phyloP scores from a whole-genome alignment of 768 basidiomycete species.

The Hygrophorus pudorinus region DNA sequence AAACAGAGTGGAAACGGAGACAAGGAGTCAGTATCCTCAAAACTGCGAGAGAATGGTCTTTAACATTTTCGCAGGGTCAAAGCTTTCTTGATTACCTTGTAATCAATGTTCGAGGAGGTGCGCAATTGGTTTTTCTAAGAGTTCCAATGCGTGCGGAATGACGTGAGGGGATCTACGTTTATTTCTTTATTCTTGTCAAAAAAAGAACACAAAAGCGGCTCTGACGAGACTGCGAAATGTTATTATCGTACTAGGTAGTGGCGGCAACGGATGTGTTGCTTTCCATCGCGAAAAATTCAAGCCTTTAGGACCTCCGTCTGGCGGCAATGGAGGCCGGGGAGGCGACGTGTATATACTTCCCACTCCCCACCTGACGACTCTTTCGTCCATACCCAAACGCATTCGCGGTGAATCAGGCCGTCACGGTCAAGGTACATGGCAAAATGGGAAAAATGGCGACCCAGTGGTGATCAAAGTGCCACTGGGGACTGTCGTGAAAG shows the following conservation, averaged over 20 bases:
- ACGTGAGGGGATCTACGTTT: not conserved
- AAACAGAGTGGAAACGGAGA: slow-evolving; percentile 68
- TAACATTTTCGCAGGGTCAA: slow-evolving; percentile 41
- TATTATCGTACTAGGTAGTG: slow-evolving; percentile 46
- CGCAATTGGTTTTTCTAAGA: slow-evolving; percentile 9
- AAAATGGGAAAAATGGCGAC: slow-evolving; percentile 65
- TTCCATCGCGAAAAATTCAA: slow-evolving; percentile 88
- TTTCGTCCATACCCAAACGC: slow-evolving; percentile 61
- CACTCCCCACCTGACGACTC: slow-evolving; percentile 65
- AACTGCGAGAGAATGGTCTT: slow-evolving; percentile 1
- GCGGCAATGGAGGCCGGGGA: slow-evolving; percentile 86
- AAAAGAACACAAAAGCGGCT: slow-evolving; percentile 1
- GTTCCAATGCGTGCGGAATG: not conserved
- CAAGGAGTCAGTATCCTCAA: slow-evolving; percentile 43
- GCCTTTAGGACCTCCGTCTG: slow-evolving; percentile 81
- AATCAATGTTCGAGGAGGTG: slow-evolving; percentile 71
- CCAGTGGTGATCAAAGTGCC: slow-evolving; percentile 78
- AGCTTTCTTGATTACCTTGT: slow-evolving; percentile 76
- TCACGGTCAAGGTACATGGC: slow-evolving; percentile 79
- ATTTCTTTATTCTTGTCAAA: not conserved
- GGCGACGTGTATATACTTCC: slow-evolving; percentile 83
- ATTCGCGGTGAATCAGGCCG: slow-evolving; percentile 57
- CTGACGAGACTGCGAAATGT: slow-evolving; percentile 2
- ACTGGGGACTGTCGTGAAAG: slow-evolving; percentile 79
- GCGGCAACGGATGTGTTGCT: slow-evolving; percentile 87